Base-by-base conservation (phyloP, 2,329 filamentous ascomycete species). In the Apiospora arundinis region DNA sequence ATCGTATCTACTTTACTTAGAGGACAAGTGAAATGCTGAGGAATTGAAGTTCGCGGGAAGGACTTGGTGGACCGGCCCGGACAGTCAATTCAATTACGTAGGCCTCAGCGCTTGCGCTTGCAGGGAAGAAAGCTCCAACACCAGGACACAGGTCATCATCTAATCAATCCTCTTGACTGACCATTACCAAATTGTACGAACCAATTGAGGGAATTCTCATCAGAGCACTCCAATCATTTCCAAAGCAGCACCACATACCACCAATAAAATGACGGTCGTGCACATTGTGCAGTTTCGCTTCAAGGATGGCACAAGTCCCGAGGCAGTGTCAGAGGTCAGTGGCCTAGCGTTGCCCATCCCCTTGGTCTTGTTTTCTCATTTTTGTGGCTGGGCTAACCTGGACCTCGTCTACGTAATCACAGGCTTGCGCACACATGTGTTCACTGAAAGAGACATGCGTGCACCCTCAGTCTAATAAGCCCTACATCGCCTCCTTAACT, bases 401-500 rank as follows among this genome's bases (percentile, higher is more conserved):
- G 21, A 52, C 52, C 12, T 25, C 25, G 52, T 16, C 52, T 45
- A 21, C 8, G 40, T 23, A 6, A 8, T 37, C 23, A 32, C 65
- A 73, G 75, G 74, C 71, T 46, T 72, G 70, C 56, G 65, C 68
- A 25, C 68, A 85, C 23, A 89, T 92, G 85, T 80, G 92, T 18
- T 83, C 81, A 0, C 81, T 93, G 2, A 84, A 85, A 74, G 81
- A 89, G 4, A 84, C 84, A 18, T 93, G 92, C 78, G 56, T 92
- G 3, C 87, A 91, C 73, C 89, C 90, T 14, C 82, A 82, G 2
- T 87, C 89, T 0, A 82, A 89, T 11, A 81, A 87, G 72, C 87
- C 87, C 0, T 93, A 93, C 75, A 89, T 93, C 71, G 85, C 84
- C 70, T 85, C 87, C 0, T 82, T 86, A 21, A 84, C 85, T 0